These are phyloP conservation scores for Fusarium odoratissimum DNA, from an alignment of 2,329 filamentous ascomycete genomes.

Conservation along the genomic window DNA sequence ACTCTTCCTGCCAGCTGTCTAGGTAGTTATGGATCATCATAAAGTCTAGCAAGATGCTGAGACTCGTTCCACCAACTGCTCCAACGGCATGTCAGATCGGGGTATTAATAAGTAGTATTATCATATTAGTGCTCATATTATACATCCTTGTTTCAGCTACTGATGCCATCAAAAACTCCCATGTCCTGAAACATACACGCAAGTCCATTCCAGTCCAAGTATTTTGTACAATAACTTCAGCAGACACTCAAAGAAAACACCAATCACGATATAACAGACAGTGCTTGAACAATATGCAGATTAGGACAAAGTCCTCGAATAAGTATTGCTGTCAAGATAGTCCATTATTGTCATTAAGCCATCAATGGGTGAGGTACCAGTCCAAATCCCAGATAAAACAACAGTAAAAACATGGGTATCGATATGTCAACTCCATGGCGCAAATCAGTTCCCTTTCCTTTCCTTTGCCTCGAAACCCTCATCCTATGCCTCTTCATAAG, in stretches of 20 bases:
- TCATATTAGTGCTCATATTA: not conserved
- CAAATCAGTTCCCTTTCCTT: slow-evolving; percentile 29
- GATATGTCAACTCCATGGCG: slow-evolving; percentile 46
- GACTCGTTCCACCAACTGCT: slow-evolving; percentile 39
- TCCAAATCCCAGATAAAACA: slow-evolving; percentile 36
- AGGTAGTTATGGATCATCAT: not conserved
- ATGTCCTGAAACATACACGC: not conserved
- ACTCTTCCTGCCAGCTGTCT: not conserved
- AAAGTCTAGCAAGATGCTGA: not conserved
- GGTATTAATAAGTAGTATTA: not conserved
- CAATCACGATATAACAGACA: not conserved
- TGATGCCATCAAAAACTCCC: not conserved
- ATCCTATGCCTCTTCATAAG: slow-evolving; percentile 12
- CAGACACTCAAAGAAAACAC: not conserved
- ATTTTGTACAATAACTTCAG: not conserved
- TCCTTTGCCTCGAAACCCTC: slow-evolving; percentile 16
- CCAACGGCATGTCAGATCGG: not conserved
- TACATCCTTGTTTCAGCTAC: not conserved
- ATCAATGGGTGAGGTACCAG: slow-evolving; percentile 30
- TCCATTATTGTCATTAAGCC: slow-evolving; percentile 43
- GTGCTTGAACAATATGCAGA: slow-evolving; percentile 14
- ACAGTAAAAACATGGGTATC: slow-evolving; percentile 47
- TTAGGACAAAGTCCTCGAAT: slow-evolving; percentile 13
- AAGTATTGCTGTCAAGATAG: slow-evolving; percentile 27
- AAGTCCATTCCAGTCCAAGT: not conserved